Conservation (phyloP, 345 rosid genomes). For the Bruguiera gymnorhiza region DNA sequence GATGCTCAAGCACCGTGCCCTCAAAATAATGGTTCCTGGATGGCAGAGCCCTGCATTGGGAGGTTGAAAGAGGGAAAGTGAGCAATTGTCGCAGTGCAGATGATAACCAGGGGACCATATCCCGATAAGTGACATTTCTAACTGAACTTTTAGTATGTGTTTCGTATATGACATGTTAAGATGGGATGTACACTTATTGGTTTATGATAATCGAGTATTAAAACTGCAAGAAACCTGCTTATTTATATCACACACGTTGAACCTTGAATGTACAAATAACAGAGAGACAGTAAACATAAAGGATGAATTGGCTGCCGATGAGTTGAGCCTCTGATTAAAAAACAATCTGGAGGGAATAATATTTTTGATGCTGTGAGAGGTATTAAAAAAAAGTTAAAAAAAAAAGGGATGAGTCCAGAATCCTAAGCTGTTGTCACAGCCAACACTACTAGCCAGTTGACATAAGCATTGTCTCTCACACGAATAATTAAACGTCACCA, state of each 20-base stretch:
- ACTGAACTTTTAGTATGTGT: background rate
- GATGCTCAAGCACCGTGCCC: background rate
- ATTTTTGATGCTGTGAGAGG: slow-evolving; percentile 7
- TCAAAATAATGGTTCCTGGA: slow-evolving; percentile 17
- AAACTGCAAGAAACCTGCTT: background rate
- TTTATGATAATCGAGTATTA: too few relatives aligned
- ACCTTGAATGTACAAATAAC: background rate
- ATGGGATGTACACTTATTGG: background rate
- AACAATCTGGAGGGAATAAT: slow-evolving; percentile 21
- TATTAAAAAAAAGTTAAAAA: slow-evolving; percentile 2
- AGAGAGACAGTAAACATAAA: background rate
- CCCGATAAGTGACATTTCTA: background rate
- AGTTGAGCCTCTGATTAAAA: slow-evolving; percentile 15
- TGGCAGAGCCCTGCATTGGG: slow-evolving; percentile 13
- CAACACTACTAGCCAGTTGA: slow-evolving; percentile 18
- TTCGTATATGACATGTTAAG: background rate
- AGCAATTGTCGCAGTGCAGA: background rate
- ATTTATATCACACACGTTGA: slow-evolving; percentile 3
- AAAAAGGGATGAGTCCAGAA: slow-evolving; percentile 23
- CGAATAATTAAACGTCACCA: slow-evolving; percentile 11
- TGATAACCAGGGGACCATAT: background rate
- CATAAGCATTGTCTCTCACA: slow-evolving; percentile 14
- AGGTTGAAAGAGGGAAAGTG: background rate
- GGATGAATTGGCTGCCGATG: slow-evolving; percentile 14
- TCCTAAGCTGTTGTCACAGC: slow-evolving; percentile 23